These are phyloP conservation scores for Aspergillus campestris DNA, from an alignment of 495 filamentous ascomycete genomes.

Conservation along the genomic window DNA sequence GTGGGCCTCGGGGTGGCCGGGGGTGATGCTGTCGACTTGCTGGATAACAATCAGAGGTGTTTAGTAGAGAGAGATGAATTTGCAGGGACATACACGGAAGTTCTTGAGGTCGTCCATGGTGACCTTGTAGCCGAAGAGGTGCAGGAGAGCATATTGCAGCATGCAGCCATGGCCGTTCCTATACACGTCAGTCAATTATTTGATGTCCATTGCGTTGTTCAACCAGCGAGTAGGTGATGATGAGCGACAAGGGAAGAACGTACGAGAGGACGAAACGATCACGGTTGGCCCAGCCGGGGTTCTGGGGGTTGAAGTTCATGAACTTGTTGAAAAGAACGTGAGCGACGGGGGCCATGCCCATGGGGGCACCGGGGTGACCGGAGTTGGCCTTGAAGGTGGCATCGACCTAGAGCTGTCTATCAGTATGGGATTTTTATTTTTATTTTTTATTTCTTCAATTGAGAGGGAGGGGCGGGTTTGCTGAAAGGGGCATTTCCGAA, in stretches of 20 bases:
- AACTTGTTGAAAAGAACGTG: constrained; percentile 98
- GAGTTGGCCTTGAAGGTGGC: constrained; percentile 93
- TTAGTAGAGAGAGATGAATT: too few relatives aligned
- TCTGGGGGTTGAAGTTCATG: constrained; percentile 99
- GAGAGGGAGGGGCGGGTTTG: too few relatives aligned
- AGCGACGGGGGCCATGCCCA: constrained; percentile 96
- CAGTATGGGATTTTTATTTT: constrained; percentile 5
- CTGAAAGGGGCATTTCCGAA: too few relatives aligned
- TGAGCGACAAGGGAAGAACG: constrained; percentile 31
- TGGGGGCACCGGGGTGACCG: constrained; percentile 96
- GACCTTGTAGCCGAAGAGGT: constrained; percentile 86
- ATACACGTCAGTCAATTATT: neutral
- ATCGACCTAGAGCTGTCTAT: constrained; percentile 65
- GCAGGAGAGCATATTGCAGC: constrained; percentile 97
- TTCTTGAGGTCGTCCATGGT: constrained; percentile 84
- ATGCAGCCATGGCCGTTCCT: constrained; percentile 99
- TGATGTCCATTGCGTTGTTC: neutral
- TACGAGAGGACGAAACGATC: constrained; percentile 99
- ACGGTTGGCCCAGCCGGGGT: constrained; percentile 91
- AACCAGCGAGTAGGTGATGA: constrained; percentile 1
- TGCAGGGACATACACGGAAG: constrained; percentile 84
- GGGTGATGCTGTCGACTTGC: constrained; percentile 86
- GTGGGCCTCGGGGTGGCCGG: constrained; percentile 93
- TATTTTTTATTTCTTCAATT: neutral
- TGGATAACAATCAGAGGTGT: too few relatives aligned